A percentile compares a stretch with the other conserved stretches of the same genome.
Conservation (phyloP, 2,329 filamentous ascomycete genomes). For the Fusarium sp. region DNA sequence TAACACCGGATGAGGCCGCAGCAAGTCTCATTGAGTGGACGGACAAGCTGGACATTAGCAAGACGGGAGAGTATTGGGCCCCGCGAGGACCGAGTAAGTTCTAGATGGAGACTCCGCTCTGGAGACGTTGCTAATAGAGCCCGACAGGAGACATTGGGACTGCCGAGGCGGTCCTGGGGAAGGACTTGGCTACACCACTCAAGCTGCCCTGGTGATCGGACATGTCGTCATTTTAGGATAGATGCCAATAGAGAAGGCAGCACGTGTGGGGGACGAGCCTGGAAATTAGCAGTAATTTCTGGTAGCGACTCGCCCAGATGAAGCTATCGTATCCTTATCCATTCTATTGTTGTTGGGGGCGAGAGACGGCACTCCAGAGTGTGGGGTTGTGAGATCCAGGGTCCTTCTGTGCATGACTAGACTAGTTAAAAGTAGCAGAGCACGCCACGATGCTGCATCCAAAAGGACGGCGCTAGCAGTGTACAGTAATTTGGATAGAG, state of each 20-base stretch:
- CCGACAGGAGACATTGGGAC: slow-evolving; percentile 74
- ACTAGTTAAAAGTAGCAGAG: not conserved
- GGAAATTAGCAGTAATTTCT: slow-evolving; percentile 37
- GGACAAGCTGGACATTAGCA: slow-evolving; percentile 71
- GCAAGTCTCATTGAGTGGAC: slow-evolving; percentile 71
- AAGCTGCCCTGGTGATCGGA: slow-evolving; percentile 71
- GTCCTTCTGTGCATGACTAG: slow-evolving; percentile 21
- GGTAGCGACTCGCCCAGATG: slow-evolving; percentile 14
- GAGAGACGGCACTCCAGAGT: slow-evolving; percentile 15
- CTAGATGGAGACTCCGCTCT: slow-evolving; percentile 15
- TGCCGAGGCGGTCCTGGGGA: slow-evolving; percentile 72
- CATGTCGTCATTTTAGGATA: not conserved
- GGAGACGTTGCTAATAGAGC: slow-evolving; percentile 7
- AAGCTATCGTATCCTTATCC: slow-evolving; percentile 21
- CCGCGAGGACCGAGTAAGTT: slow-evolving; percentile 74
- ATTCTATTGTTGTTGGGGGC: not conserved
- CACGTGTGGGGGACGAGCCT: slow-evolving; percentile 2
- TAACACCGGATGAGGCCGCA: slow-evolving; percentile 76
- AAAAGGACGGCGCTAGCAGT: slow-evolving; percentile 5
- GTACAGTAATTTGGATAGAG: not conserved
- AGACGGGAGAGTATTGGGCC: slow-evolving; percentile 79
- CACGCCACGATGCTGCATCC: slow-evolving; percentile 23
- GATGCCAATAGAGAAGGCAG: not conserved
- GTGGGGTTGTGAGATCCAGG: slow-evolving; percentile 39
- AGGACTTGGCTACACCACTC: slow-evolving; percentile 71